phyloP scores from a whole-genome alignment of 2,329 filamentous ascomycete genomes.

The Diaporthe nobilis region DNA sequence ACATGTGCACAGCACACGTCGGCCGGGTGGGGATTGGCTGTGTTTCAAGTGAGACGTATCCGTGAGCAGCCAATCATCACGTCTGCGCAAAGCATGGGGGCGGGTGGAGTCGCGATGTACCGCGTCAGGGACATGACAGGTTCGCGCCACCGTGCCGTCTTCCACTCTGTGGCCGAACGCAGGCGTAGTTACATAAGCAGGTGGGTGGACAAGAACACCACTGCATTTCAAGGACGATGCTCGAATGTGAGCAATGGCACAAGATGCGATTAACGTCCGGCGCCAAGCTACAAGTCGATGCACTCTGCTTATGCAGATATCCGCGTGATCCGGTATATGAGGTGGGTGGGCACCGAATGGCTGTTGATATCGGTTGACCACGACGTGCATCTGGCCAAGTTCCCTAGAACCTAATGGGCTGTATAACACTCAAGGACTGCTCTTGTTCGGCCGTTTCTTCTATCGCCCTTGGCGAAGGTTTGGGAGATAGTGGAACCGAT shows the following conservation, averaged over 20 bases:
- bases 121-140: constrained; percentile 28
- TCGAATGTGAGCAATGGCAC: not conserved
- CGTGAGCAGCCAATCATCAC: constrained; percentile 39
- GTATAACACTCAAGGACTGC: not conserved
- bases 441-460: not conserved
- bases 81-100: not conserved
- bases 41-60: not conserved
- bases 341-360: not conserved
- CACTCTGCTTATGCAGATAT: not conserved
- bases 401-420: no score
- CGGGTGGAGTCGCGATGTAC: constrained; percentile 23
- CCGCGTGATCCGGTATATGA: not conserved
- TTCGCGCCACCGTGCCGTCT: constrained; percentile 21
- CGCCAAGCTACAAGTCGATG: not conserved
- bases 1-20: not conserved
- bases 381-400: not conserved
- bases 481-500: no score
- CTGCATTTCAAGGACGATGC: not conserved
- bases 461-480: not conserved
- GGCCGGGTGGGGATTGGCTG: constrained; percentile 27
- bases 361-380: not conserved
- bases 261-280: not conserved
- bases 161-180: not conserved
- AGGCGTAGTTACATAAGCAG: not conserved
- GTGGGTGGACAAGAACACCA: not conserved